Base-by-base conservation (phyloP, 2,329 filamentous ascomycete genomes). In the Pseudogymnoascus sp. region DNA sequence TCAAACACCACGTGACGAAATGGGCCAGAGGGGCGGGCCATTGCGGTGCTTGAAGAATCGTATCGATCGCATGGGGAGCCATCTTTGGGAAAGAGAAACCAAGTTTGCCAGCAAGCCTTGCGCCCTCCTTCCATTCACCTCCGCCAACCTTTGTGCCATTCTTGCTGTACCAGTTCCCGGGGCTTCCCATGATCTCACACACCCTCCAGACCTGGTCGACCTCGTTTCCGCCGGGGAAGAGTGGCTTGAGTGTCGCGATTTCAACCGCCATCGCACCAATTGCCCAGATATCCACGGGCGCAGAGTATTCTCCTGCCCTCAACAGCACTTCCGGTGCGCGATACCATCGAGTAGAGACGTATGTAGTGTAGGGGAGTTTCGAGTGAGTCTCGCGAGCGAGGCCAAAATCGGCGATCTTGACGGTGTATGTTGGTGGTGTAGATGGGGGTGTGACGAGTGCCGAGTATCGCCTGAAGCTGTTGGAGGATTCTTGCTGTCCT, bases 11-110 rank as follows among this genome's bases (percentile, higher is more conserved):
- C 14, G 95, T 99, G 65, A 99, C 95, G 72, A 99, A 97, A 65
- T 96, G 86, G 71, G 88, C 89, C 63, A 99, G 82, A 18, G 91
- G 88, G 1, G 88, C 78, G 5, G 95, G 95, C 95, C 95, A 99
- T 72, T 96, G 91, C 14, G 95, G 92, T 26, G 89, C 75, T 73
- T 91, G 91, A 6, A 99, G 81, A 68, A 97, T 95, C 4, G 91
- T 96, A 70, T 97, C 93, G 85, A 99, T 91, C 16, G 93, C 86
- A 75, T 97, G 95, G 61, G 95, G 95, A 21, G 95, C 93, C 95
- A 99, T 97, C 86, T 95, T 97, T 65, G 95, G 95, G 78, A 99
- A 99, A 0, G 95, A 97, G 76, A 99, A 99, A 63, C 95, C 95
- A 67, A 99, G 84, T 81, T 97, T 97, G 69, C 95, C 91, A 64